Base-by-base conservation (phyloP, 2,329 filamentous ascomycete genomes). In the Sporothrix curviconia region DNA sequence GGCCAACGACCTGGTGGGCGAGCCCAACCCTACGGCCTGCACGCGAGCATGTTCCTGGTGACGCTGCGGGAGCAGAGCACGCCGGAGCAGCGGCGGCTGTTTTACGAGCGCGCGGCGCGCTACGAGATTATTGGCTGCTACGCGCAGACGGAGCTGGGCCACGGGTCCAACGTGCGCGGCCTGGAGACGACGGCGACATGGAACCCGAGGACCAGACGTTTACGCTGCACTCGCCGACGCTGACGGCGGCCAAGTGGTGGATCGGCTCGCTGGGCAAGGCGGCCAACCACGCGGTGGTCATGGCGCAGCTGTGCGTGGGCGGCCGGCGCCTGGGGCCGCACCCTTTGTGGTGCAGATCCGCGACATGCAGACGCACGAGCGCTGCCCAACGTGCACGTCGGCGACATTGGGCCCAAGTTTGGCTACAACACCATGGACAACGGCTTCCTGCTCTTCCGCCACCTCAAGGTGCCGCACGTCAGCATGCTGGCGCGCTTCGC, bases 371-470 rank as follows among this genome's bases (percentile, higher is more conserved):
- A 89, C 85, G 8, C 86, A 90, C 65, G 74, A 66, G 83, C 85
- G 1, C 72, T 90, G 36, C 78, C 85, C 50, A 84, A 87, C 62
- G 72, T 90, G 54, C 83, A 90, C 66, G 84, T 91, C 24, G 88
- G 89, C 46, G 88, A 92, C 63, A 90, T 92, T 69, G 89, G 89
- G 1, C 87, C 88, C 56, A 91, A 91, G 70, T 87, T 88, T 62
- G 86, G 86, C 9, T 89, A 88, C 74, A 88, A 88, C 71, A 89
- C 85, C 55, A 89, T 90, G 87, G 88, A 91, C 69, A 92, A 91
- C 64, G 88, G 88, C 1, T 91, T 88, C 76, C 73, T 90, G 11
- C 78, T 91, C 22, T 84, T 92, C 71, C 90, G 90, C 73, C 76
- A 89, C 17, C 77, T 89, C 71, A 88, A 90, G 70, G 76, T 91